Evolutionary conservation across 2,329 filamentous ascomycete species (phyloP), one percentile per base, ranked within the genome.

Genomic region (Arthrobotrys musiformis): DNA sequence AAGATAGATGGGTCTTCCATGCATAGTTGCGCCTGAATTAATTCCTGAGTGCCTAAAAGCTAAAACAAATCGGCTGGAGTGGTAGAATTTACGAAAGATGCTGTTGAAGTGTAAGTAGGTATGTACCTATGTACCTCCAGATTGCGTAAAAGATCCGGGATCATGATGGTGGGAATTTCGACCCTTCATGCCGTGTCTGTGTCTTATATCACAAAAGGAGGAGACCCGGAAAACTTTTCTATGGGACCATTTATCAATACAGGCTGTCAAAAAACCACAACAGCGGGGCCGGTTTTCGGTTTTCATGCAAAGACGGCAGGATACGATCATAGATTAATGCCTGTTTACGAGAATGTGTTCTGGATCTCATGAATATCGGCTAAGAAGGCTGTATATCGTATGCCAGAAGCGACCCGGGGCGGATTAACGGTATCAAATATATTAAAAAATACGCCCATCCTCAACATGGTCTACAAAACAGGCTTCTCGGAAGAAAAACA

Each of bases 401-500:
- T 28, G 58, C 40, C 52, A 52, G 42, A 50, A 67, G 52, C 35
- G 63, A 69, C 42, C 52, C 56, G 37, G 60, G 46, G 11, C 33
- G 58, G 64, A 26, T 24, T 11, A 24, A 48, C n/a, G 37, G 72
- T 63, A 50, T 76, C 72, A 56, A 60, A 70, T 76, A 76, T 69
- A 76, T 76, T 76, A 64, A 70, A 46, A 13, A 5, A 54, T 42
- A 42, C 33, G 46, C 26, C 28, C 19, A 48, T 37, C 50, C 44
- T 54, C 33, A 50, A 15, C 46, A 46, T 9, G 46, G 42, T 72
- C 30, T 42, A 42, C 15, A 17, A 56, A 52, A 48, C 33, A 58
- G 33, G 54, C 35, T 69, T 69, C 64, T 68, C 63, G 63, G 54
- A 50, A 17, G 56, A 69, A 69, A 67, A 44, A 67, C 6, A 58